Evolutionary conservation across 2,329 filamentous ascomycete genomes (phyloP), one percentile per base, ranked within the genome.

Genomic region (Beauveria caledonica): DNA sequence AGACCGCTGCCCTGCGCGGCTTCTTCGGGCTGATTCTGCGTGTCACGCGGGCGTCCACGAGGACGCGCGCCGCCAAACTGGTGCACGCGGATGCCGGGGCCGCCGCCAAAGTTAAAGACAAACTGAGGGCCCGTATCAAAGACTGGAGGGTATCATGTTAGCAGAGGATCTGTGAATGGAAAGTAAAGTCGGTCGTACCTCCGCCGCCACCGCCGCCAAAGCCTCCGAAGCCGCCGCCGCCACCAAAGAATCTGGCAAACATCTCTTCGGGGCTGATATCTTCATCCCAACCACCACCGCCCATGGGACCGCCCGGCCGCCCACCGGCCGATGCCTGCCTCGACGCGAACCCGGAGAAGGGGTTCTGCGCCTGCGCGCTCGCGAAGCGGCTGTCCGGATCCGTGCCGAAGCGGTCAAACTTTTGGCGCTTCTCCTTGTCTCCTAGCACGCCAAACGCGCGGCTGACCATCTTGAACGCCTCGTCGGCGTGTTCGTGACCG

Each of bases 391-490:
- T 92, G 70, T 97, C 94, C 7, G 94, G 94, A 71, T 99, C 94
- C 23, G 90, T 92, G 61, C 94, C 94, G 74, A 88, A 95, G 64
- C 85, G 84, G 74, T 99, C 94, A 71, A 82, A 99, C 73, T 89
- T 91, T 17, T 88, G 81, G 71, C 91, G 88, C 84, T 97, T 97
- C 65, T 97, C 93, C 70, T 91, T 84, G 73, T 99, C 94, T 63
- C 91, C 93, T 53, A 99, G 79, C 57, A 97, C 86, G 67, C 95
- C 89, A 73, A 99, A 99, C 17, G 94, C 94, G 68, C 91, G 84
- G 69, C 90, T 89, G 25, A 99, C 92, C 89, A 97, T 89, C 80
- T 99, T 99, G 79, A 99, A 99, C 36, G 94, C 94, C 78, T 99
- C 94, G 72, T 97, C 94, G 60, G 94, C 93, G 62, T 95, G 86